A percentile compares a stretch with the other conserved stretches of the same genome.
Evolutionary conservation across 2,329 filamentous ascomycete species (phyloP).

Genomic region (Pseudogymnoascus sp.): DNA sequence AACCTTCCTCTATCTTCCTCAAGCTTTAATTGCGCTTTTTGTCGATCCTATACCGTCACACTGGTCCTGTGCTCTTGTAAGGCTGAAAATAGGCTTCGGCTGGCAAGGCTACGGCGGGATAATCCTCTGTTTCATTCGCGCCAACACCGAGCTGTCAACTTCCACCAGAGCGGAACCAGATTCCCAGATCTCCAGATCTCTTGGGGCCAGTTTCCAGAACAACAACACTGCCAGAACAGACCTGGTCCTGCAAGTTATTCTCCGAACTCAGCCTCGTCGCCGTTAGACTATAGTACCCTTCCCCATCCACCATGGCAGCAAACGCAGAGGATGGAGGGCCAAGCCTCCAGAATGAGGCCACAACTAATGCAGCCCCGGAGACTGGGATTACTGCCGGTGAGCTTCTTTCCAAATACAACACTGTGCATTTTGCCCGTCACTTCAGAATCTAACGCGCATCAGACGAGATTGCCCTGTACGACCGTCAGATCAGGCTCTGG

Average conservation of each 20-base stretch:
- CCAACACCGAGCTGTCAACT: not conserved
- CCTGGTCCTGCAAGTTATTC: not conserved
- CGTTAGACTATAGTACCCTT: not conserved
- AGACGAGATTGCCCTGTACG: conserved; percentile 97
- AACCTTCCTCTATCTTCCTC: not conserved
- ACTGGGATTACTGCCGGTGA: conserved; percentile 33
- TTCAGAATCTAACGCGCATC: conserved; percentile 6
- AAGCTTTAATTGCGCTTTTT: not conserved
- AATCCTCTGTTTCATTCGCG: not conserved
- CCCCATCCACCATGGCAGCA: not conserved
- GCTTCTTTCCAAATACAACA: not conserved
- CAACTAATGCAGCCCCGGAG: conserved; percentile 3
- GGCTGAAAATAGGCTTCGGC: conserved; percentile 5
- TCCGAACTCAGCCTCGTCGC: not conserved
- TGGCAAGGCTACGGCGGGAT: conserved; percentile 1
- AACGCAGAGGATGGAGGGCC: conserved; percentile 12
- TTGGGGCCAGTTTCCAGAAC: not conserved
- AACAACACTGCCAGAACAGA: not conserved
- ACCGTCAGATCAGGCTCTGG: conserved; percentile 95
- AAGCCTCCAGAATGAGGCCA: conserved; percentile 11
- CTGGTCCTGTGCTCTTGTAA: not conserved
- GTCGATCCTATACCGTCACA: not conserved
- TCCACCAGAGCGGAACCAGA: conserved; percentile 1
- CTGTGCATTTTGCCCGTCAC: not conserved
- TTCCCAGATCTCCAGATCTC: not conserved